Evolutionary conservation across 2,329 filamentous ascomycete species (phyloP), one percentile per base, ranked within the genome.

Genomic region (Berkeleyomyces rouxiae): DNA sequence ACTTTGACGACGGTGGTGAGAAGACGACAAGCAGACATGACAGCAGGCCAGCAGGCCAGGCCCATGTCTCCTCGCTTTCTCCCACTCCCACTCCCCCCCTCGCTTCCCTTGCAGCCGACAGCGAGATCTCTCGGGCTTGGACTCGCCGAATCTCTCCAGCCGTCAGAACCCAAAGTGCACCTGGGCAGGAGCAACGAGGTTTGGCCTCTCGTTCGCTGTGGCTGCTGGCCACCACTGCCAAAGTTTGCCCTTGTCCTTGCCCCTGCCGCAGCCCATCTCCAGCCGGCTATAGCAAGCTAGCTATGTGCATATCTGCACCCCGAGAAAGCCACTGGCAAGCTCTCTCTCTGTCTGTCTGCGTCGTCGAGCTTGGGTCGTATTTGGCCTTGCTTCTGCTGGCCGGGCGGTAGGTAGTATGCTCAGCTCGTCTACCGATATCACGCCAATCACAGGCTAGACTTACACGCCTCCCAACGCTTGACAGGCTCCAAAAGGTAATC

Each of bases 41-140:
- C n/a, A 37, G n/a, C 51, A 37, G n/a, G 33, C 33, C 51, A 55
- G 51, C 51, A 55, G 39, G 51, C 51, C 33, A 55, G 51, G 7
- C 33, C 51, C 51, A 55, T 55, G 13, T 39, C 33, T 23, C 23
- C 23, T 23, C 23, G 23, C 1, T 23, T 23, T 23, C 23, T 23
- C 23, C 23, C 23, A 23, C 23, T 23, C 23, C 23, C 23, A 23
- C 23, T 23, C 23, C 23, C 33, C 11, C 44, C 37, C 13, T 47
- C 31, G 46, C n/a, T 47, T 61, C 44, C 59, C 59, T 61, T 61
- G 59, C 59, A 61, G 51, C 51, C 51, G 33, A 11, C 51, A 5
- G 51, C 9, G 33, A 55, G 51, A 7, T 55, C 33, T 55, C 51
- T 37, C 9, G 6, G 11, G 36, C 33, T 39, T 36, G 16, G 11